These are phyloP conservation scores for Hypsizygus marmoreus DNA, from an alignment of 768 basidiomycete genomes.

Conservation along the genomic window DNA sequence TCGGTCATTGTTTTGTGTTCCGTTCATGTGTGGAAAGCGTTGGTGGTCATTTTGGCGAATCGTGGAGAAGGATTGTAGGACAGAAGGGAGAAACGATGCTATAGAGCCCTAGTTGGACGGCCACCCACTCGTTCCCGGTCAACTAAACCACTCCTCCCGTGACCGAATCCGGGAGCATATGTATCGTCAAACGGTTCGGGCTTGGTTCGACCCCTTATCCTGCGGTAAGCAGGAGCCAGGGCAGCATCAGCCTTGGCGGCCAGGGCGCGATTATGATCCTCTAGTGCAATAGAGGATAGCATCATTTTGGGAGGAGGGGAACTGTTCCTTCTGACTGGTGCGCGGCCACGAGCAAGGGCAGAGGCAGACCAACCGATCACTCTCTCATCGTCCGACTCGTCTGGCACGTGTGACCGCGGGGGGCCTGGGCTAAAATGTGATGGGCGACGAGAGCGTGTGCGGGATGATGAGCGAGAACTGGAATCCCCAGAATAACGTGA, in stretches of 20 bases:
- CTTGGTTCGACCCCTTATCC: constrained; percentile 55
- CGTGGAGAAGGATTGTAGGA: not conserved
- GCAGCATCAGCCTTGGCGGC: constrained; percentile 25
- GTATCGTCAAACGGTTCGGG: constrained; percentile 54
- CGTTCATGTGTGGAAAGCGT: constrained; percentile 9
- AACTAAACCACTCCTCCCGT: constrained; percentile 64
- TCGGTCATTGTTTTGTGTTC: constrained; percentile 3
- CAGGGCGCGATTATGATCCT: constrained; percentile 27
- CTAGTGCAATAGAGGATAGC: constrained; percentile 31
- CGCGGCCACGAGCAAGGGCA: constrained; percentile 47
- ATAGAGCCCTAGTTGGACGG: constrained; percentile 17
- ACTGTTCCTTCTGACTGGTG: constrained; percentile 53
- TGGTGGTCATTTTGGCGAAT: constrained; percentile 2
- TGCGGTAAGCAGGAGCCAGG: constrained; percentile 26
- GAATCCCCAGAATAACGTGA: constrained; percentile 34
- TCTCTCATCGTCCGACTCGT: constrained; percentile 45
- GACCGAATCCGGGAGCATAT: constrained; percentile 63
- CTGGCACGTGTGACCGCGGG: constrained; percentile 21
- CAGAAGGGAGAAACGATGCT: not conserved
- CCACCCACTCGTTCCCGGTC: constrained; percentile 38
- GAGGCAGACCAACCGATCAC: constrained; percentile 49
- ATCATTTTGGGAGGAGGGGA: constrained; percentile 58
- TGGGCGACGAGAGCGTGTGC: constrained; percentile 33
- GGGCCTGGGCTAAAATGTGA: constrained; percentile 9
- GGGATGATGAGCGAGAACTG: constrained; percentile 43